Evolutionary conservation across 2,329 filamentous ascomycete genomes (phyloP).

Genomic region (Cordyceps cicadae): DNA sequence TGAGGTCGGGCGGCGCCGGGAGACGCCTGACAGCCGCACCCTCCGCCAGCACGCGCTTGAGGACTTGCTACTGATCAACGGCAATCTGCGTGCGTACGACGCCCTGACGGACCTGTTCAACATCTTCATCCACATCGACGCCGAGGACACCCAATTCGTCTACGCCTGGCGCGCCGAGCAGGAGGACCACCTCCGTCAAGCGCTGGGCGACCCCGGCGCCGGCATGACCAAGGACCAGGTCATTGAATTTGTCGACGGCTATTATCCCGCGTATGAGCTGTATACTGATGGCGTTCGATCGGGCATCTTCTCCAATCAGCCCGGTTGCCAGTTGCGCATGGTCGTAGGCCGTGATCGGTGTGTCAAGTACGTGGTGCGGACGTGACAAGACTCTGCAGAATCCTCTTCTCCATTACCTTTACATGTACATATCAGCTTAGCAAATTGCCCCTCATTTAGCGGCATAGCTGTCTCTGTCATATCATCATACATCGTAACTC

Average conservation of each 20-base stretch:
- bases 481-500: conserved; percentile 8
- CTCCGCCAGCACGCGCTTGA: conserved; percentile 39
- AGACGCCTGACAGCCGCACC: conserved; percentile 38
- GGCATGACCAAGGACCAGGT: conserved; percentile 83
- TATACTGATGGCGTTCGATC: conserved; percentile 51
- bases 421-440: background rate
- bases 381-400: conserved; percentile 24
- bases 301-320: conserved; percentile 45
- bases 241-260: conserved; percentile 59
- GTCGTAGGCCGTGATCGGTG: conserved; percentile 52
- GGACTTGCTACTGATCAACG: conserved; percentile 44
- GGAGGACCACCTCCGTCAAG: conserved; percentile 59
- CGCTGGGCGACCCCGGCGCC: conserved; percentile 46
- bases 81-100: conserved; percentile 39
- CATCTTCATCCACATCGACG: conserved; percentile 55
- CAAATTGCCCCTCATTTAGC: background rate
- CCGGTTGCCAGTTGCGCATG: conserved; percentile 51
- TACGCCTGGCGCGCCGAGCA: conserved; percentile 81
- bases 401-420: background rate
- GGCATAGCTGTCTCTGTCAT: background rate
- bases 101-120: conserved; percentile 41
- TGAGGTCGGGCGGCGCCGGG: conserved; percentile 44
- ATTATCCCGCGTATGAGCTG: conserved; percentile 66
- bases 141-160: conserved; percentile 64
- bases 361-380: conserved; percentile 47